A percentile compares a stretch with the other conserved stretches of the same genome.
phyloP scores from a whole-genome alignment of 768 basidiomycete genomes.

The Naganishia randhawae region DNA sequence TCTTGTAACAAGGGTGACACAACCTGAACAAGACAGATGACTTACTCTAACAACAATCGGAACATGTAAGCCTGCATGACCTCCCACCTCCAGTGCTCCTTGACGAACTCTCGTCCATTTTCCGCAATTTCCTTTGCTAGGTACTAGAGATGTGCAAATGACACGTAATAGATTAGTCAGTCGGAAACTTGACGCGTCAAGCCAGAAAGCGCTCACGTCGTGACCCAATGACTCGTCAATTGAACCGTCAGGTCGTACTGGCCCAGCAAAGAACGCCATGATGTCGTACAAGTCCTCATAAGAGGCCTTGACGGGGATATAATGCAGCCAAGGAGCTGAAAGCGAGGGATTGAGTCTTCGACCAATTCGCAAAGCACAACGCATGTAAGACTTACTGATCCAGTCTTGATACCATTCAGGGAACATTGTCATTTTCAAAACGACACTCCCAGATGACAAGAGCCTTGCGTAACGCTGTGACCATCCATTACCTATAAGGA shows the following conservation, averaged over 20 bases:
- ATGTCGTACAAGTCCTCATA: slow-evolving; percentile 67
- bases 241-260: slow-evolving; percentile 53
- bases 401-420: slow-evolving; percentile 63
- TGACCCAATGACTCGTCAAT: slow-evolving; percentile 58
- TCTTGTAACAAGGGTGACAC: neutral
- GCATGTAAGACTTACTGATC: slow-evolving; percentile 32
- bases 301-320: slow-evolving; percentile 64
- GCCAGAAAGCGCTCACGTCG: slow-evolving; percentile 52
- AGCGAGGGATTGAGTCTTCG: neutral
- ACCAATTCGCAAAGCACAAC: neutral
- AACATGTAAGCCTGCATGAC: slow-evolving; percentile 49
- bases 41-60: slow-evolving; percentile 43
- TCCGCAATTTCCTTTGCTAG: slow-evolving; percentile 48
- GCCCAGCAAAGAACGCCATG: slow-evolving; percentile 68
- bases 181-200: neutral
- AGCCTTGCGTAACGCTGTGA: slow-evolving; percentile 67
- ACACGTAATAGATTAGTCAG: neutral
- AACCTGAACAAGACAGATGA: neutral
- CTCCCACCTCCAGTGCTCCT: slow-evolving; percentile 48
- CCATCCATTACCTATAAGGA: slow-evolving; percentile 7
- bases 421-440: slow-evolving; percentile 69
- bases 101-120: slow-evolving; percentile 44
- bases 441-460: slow-evolving; percentile 61
- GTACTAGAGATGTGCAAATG: slow-evolving; percentile 33
- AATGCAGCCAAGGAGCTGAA: slow-evolving; percentile 65